A percentile compares a stretch with the other conserved stretches of the same genome.
These are phyloP conservation scores for Cytospora piceicola DNA, from an alignment of 2,329 filamentous ascomycete genomes.

Conservation along the genomic window DNA sequence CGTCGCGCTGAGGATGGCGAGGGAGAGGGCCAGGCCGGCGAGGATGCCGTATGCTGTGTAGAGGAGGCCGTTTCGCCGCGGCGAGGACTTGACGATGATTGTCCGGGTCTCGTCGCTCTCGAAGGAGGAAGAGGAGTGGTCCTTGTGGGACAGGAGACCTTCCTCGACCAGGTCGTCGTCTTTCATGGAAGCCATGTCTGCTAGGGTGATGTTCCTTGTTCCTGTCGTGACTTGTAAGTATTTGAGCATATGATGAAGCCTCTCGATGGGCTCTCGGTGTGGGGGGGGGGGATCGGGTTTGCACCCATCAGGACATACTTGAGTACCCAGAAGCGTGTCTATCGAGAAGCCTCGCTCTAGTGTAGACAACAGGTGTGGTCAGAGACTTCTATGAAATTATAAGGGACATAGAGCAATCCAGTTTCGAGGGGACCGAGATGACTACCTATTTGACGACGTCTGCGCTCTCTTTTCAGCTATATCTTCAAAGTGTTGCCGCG, in stretches of 20 bases:
- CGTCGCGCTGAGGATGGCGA: not conserved
- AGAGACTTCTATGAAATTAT: not conserved
- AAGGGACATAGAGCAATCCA: not conserved
- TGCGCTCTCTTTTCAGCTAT: not conserved
- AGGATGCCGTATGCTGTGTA: not conserved
- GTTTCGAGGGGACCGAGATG: not conserved
- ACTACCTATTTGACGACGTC: not conserved
- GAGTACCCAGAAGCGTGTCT: not conserved
- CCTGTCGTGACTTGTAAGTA: not conserved
- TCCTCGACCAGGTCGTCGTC: slow-evolving; percentile 1
- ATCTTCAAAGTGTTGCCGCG: not conserved
- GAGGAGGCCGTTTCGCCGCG: not conserved
- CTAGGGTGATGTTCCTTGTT: not conserved
- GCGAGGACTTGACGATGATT: not conserved
- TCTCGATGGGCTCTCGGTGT: too few species aligned
- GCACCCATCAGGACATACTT: not conserved
- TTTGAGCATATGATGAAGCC: too few species aligned
- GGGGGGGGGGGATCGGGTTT: not conserved
- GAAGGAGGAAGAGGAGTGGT: not conserved
- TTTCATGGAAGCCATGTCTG: not conserved
- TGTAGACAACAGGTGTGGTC: not conserved
- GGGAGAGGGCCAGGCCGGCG: not conserved
- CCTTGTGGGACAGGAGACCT: not conserved
- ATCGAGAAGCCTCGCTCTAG: not conserved
- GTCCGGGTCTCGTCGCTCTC: not conserved